Conservation (phyloP, 805 yeast species). For the Schwanniomyces sp. region DNA sequence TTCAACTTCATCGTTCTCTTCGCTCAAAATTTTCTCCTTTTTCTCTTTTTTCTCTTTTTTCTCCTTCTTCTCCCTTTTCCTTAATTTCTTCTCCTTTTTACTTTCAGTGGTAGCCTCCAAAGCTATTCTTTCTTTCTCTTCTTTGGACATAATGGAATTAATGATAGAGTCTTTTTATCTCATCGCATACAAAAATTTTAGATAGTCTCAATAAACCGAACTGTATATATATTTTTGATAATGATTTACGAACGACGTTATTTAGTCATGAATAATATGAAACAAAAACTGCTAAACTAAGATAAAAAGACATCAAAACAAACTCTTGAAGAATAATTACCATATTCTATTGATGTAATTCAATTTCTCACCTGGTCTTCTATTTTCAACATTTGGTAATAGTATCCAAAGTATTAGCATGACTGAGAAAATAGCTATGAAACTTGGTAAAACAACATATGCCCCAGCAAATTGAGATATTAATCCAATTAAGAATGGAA, state of each 20-base stretch:
- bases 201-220: background rate
- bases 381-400: slow-evolving; percentile 12
- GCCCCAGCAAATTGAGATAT: slow-evolving; percentile 47
- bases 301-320: too few relatives aligned
- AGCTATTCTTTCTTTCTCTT: background rate
- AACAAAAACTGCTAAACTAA: too few relatives aligned
- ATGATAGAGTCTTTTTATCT: background rate
- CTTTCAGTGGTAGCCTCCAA: background rate
- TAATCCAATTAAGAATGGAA: slow-evolving; percentile 54
- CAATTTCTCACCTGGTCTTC: background rate
- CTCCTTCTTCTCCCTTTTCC: slow-evolving; percentile 14
- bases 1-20: slow-evolving; percentile 7
- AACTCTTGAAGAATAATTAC: slow-evolving; percentile 1
- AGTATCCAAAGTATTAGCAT: slow-evolving; percentile 26
- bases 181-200: background rate
- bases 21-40: slow-evolving; percentile 5
- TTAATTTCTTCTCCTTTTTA: background rate
- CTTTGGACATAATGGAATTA: background rate
- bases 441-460: slow-evolving; percentile 49
- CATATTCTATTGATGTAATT: slow-evolving; percentile 9
- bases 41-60: slow-evolving; percentile 18
- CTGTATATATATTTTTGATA: background rate
- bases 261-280: too few relatives aligned
- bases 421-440: slow-evolving; percentile 34
- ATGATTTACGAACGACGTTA: background rate